Evolutionary conservation across 2,329 filamentous ascomycete species (phyloP), one percentile per base, ranked within the genome.

Genomic region (Penicillium sp.): DNA sequence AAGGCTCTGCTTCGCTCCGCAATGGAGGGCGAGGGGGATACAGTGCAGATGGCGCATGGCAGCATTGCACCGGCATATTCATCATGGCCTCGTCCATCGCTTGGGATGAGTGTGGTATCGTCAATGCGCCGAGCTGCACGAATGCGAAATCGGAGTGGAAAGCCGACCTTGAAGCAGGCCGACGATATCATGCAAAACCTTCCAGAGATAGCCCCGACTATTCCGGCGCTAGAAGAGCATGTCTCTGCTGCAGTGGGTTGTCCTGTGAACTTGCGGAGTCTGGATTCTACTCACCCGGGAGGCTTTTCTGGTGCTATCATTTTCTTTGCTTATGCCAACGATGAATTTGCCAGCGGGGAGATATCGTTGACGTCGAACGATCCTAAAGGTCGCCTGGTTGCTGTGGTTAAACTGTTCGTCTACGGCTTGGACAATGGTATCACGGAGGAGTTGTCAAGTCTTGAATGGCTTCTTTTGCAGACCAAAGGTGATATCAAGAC

Each of bases 291-390:
- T 12, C 35, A 49, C 6, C 35, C 12, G 1, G 35, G 17, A 3
- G 46, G 46, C 1, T 49, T 49, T 30, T 49, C 46, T 41, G 46
- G 46, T 16, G 46, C 47, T 9, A 50, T 50, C 10, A 50, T 42
- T n/a, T 50, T 49, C 36, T 41, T 49, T 22, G 46, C 46, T 12
- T 30, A 41, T n/a, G 25, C 26, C 4, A 49, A 22, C 4, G 25
- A 49, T 12, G 46, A 25, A 19, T 10, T 30, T 31, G 6, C 6
- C 10, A 33, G 42, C 5, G 47, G 19, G 11, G 26, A 30, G 14
- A 25, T 14, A 25, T 14, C 26, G 4, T 10, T 50, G 14, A 19
- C 6, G 33, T 42, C 36, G 1, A 50, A 30, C 14, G 36, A 42
- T 14, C 16, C 14, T 7, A 30, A 41, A 25, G 47, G 19, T 5